Evolutionary conservation across 371 early-diverging fungal species (phyloP).

Genomic region (Cokeromyces recurvatus): DNA sequence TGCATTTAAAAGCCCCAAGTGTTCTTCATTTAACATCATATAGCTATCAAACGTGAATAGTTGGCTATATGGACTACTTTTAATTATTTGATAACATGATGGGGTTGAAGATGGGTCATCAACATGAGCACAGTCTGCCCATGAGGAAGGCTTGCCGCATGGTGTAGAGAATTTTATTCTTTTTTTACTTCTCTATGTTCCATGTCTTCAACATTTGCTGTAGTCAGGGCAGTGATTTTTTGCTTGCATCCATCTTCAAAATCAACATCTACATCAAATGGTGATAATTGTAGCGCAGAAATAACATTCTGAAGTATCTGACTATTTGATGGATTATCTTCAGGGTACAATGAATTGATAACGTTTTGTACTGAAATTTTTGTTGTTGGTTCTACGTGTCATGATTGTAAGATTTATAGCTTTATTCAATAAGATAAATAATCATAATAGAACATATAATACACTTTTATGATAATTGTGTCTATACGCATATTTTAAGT

Average conservation of each 20-base stretch:
- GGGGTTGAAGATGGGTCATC: neutral
- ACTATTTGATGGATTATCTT: constrained; percentile 1
- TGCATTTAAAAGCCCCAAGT: constrained; percentile 1
- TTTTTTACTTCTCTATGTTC: constrained; percentile 2
- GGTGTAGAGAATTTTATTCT: constrained; percentile 2
- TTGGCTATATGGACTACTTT: neutral
- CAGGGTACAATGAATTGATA: neutral
- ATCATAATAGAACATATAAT: too few species aligned
- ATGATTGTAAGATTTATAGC: too few species aligned
- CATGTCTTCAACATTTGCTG: constrained; percentile 2
- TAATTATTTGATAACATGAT: neutral
- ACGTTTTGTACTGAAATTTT: neutral
- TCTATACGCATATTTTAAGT: too few species aligned
- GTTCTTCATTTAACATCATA: neutral
- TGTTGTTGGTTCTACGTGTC: constrained; percentile 2
- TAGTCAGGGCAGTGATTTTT: neutral
- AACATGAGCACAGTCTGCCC: neutral
- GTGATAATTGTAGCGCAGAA: constrained; percentile 3
- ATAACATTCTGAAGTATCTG: neutral
- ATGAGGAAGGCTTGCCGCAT: neutral
- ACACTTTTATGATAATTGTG: too few species aligned
- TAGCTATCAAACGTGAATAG: neutral
- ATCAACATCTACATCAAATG: constrained; percentile 1
- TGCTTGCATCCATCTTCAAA: constrained; percentile 3
- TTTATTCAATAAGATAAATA: too few species aligned